These are phyloP conservation scores for Puccinellia tenuiflora DNA, from an alignment of 176 grass and related monocot genomes.

Conservation along the genomic window DNA sequence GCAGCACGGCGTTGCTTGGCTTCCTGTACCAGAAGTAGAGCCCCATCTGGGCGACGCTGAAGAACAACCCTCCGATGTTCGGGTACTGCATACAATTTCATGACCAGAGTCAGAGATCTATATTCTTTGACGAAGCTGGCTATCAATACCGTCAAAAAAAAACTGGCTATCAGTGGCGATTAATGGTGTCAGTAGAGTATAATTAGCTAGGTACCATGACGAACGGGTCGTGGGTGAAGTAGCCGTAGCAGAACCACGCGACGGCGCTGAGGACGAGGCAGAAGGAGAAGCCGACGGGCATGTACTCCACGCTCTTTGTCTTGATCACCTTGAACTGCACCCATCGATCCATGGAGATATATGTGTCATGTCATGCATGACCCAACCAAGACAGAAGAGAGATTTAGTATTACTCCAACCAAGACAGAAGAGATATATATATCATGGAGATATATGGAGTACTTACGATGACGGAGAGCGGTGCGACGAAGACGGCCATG, in stretches of 20 bases:
- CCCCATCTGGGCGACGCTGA: slow-evolving; percentile 71
- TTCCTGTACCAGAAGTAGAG: slow-evolving; percentile 74
- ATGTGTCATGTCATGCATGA: background rate
- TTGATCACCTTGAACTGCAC: slow-evolving; percentile 60
- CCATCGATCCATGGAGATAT: background rate
- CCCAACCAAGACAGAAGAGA: background rate
- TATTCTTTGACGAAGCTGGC: background rate
- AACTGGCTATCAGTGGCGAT: no score
- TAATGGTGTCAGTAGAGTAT: background rate
- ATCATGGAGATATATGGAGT: no score
- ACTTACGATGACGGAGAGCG: slow-evolving; percentile 87
- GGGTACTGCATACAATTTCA: slow-evolving; percentile 51
- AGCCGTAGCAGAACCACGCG: slow-evolving; percentile 72
- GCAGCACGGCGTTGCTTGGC: slow-evolving; percentile 30
- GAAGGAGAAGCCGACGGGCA: slow-evolving; percentile 70
- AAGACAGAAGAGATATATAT: no score
- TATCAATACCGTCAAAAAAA: no score
- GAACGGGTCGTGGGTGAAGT: slow-evolving; percentile 63
- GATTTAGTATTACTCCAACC: background rate
- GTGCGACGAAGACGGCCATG: slow-evolving; percentile 79
- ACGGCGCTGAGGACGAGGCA: slow-evolving; percentile 74
- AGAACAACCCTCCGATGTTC: slow-evolving; percentile 67
- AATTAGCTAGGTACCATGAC: slow-evolving; percentile 36
- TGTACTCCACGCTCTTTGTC: slow-evolving; percentile 85
- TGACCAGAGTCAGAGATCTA: background rate